phyloP scores from a whole-genome alignment of 2,329 filamentous ascomycete species.

The Lachnellula cervina region DNA sequence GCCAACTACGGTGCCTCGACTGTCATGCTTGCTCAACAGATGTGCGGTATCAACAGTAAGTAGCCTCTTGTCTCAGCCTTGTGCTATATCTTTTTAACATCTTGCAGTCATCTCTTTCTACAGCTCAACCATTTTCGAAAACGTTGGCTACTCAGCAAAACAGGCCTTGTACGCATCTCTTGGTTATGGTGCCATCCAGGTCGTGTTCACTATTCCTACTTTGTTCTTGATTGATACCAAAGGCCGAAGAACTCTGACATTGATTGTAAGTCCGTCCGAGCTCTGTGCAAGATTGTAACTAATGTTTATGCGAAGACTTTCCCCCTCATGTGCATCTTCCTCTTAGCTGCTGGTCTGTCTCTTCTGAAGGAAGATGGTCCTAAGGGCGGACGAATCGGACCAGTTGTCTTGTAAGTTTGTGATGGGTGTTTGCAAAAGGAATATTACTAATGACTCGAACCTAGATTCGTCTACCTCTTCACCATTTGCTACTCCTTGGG shows the following conservation, averaged over 20 bases:
- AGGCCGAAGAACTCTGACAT: slow-evolving; percentile 53
- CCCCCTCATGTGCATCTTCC: slow-evolving; percentile 4
- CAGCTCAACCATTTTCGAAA: slow-evolving; percentile 55
- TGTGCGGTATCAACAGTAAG: slow-evolving; percentile 52
- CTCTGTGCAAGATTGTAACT: slow-evolving; percentile 23
- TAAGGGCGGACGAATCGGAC: slow-evolving; percentile 22
- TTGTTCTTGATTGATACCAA: slow-evolving; percentile 65
- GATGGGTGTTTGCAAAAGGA: neutral
- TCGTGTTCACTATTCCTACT: slow-evolving; percentile 58
- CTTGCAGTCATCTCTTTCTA: slow-evolving; percentile 52
- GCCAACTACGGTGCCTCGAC: slow-evolving; percentile 54
- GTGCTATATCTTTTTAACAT: neutral
- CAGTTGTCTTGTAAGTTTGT: neutral
- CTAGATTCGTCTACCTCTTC: slow-evolving; percentile 57
- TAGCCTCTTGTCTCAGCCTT: slow-evolving; percentile 43
- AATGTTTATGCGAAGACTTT: slow-evolving; percentile 1
- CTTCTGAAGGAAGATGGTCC: neutral
- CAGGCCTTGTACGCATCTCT: slow-evolving; percentile 55
- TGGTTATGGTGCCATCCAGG: slow-evolving; percentile 62
- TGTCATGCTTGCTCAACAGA: slow-evolving; percentile 52
- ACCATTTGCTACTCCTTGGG: slow-evolving; percentile 60
- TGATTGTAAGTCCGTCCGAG: neutral
- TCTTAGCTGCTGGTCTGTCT: slow-evolving; percentile 5
- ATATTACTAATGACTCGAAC: neutral
- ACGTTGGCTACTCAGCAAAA: slow-evolving; percentile 47